Conservation (phyloP, 805 yeast genomes). For the Candida adriatica region DNA sequence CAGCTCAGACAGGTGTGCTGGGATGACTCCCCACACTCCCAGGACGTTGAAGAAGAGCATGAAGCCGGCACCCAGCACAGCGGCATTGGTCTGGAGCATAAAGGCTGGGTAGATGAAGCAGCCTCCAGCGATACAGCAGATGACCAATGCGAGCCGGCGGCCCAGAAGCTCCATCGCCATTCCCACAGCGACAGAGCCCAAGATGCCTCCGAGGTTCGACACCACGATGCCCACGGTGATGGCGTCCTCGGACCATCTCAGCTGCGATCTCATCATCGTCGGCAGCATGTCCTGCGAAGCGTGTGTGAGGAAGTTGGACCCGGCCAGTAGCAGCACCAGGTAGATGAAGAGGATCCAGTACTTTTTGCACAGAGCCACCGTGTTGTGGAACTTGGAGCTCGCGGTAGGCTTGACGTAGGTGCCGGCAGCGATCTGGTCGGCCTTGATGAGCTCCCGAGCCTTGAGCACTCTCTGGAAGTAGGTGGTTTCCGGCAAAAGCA, state of each 20-base stretch:
- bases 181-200: constrained; percentile 55
- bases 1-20: constrained; percentile 58
- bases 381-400: constrained; percentile 19
- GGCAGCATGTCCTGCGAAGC: constrained; percentile 74
- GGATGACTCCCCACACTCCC: constrained; percentile 72
- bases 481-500: constrained; percentile 52
- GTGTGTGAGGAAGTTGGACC: constrained; percentile 65
- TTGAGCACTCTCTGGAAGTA: constrained; percentile 33
- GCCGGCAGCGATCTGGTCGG: constrained; percentile 24
- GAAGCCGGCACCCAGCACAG: constrained; percentile 54
- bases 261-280: constrained; percentile 51
- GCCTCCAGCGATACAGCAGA: constrained; percentile 50
- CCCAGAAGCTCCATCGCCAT: constrained; percentile 55
- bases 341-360: constrained; percentile 61
- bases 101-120: constrained; percentile 59
- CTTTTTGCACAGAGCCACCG: constrained; percentile 31
- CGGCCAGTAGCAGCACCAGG: constrained; percentile 56
- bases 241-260: constrained; percentile 37
- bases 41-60: constrained; percentile 59
- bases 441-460: constrained; percentile 21
- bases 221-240: constrained; percentile 56
- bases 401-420: constrained; percentile 23
- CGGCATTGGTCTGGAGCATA: constrained; percentile 28
- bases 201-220: constrained; percentile 59
- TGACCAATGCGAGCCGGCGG: constrained; percentile 48